Conservation (phyloP, 2,329 filamentous ascomycete species). For the Tolypocladium tropicale region DNA sequence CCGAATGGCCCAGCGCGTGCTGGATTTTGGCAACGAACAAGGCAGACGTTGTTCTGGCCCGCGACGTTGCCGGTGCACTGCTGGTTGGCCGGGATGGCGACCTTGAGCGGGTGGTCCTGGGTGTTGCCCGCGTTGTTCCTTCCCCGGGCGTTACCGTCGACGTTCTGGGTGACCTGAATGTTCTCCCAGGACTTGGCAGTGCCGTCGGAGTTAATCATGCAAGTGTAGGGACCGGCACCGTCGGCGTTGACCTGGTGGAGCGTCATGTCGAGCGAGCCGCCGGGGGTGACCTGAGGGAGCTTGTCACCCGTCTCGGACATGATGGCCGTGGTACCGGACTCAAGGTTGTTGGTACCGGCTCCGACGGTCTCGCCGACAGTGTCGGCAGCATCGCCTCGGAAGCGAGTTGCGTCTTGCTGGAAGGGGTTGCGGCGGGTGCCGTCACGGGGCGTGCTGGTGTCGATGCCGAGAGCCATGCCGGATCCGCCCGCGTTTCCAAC, state of each 20-base stretch:
- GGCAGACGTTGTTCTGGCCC: constrained; percentile 48
- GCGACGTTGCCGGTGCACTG: constrained; percentile 50
- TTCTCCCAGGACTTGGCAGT: constrained; percentile 42
- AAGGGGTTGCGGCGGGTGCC: constrained; percentile 50
- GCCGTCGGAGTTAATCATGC: constrained; percentile 53
- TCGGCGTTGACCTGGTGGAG: constrained; percentile 59
- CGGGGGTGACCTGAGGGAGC: constrained; percentile 48
- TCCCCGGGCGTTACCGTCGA: constrained; percentile 15
- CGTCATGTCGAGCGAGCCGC: constrained; percentile 49
- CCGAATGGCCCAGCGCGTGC: constrained; percentile 53
- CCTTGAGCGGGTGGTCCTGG: constrained; percentile 42
- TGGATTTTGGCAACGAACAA: constrained; percentile 52
- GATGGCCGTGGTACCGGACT: constrained; percentile 46
- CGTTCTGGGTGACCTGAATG: constrained; percentile 38
- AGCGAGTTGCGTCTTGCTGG: constrained; percentile 55
- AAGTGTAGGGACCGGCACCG: constrained; percentile 54
- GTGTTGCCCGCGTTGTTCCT: constrained; percentile 31
- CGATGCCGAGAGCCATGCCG: constrained; percentile 41
- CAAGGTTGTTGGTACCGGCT: constrained; percentile 44
- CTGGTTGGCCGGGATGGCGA: constrained; percentile 43
- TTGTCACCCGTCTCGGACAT: constrained; percentile 44
- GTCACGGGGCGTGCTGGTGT: constrained; percentile 47
- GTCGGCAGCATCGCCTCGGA: constrained; percentile 40
- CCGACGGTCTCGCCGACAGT: constrained; percentile 49
- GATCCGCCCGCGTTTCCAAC: constrained; percentile 46